Percentiles rank a stretch among this genome's conserved stretches.
These are phyloP conservation scores for Metschnikowia lunata DNA, from an alignment of 805 yeast genomes.

Conservation along the genomic window DNA sequence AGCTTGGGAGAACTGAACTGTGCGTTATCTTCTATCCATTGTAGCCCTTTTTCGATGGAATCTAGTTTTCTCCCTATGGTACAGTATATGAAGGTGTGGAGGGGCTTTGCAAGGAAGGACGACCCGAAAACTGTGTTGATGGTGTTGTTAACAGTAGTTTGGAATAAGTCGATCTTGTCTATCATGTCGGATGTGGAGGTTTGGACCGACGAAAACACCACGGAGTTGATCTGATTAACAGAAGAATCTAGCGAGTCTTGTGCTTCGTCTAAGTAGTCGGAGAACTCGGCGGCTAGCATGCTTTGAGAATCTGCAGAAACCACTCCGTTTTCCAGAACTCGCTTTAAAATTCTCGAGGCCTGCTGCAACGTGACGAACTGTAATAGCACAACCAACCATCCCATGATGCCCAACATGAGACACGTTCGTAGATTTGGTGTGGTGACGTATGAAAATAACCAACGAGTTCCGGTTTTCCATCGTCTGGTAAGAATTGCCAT, in stretches of 20 bases:
- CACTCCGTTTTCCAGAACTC: not conserved
- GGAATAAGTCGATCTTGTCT: slow-evolving; percentile 6
- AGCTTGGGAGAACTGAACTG: slow-evolving; percentile 6
- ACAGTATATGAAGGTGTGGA: slow-evolving; percentile 70
- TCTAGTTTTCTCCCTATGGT: slow-evolving; percentile 70
- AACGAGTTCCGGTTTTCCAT: slow-evolving; percentile 4
- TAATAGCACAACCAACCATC: slow-evolving; percentile 7
- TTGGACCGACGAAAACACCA: slow-evolving; percentile 63
- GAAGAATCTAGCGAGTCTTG: slow-evolving; percentile 32
- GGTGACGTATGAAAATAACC: slow-evolving; percentile 8
- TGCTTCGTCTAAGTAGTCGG: slow-evolving; percentile 3
- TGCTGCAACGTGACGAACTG: slow-evolving; percentile 9
- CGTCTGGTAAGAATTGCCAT: slow-evolving; percentile 2
- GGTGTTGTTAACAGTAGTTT: slow-evolving; percentile 50
- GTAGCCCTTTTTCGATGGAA: slow-evolving; percentile 62
- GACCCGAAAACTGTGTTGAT: slow-evolving; percentile 58
- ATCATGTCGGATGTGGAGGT: slow-evolving; percentile 23
- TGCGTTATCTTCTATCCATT: slow-evolving; percentile 71
- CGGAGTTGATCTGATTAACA: slow-evolving; percentile 53
- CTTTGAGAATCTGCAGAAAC: not conserved
- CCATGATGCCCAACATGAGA: slow-evolving; percentile 8
- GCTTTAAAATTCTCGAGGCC: not conserved
- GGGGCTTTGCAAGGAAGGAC: slow-evolving; percentile 62
- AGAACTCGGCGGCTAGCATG: slow-evolving; percentile 1
- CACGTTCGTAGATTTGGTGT: slow-evolving; percentile 7